A percentile compares a stretch with the other conserved stretches of the same genome.
Conservation (phyloP, 2,329 filamentous ascomycete genomes). For the Thielaviopsis populi region DNA sequence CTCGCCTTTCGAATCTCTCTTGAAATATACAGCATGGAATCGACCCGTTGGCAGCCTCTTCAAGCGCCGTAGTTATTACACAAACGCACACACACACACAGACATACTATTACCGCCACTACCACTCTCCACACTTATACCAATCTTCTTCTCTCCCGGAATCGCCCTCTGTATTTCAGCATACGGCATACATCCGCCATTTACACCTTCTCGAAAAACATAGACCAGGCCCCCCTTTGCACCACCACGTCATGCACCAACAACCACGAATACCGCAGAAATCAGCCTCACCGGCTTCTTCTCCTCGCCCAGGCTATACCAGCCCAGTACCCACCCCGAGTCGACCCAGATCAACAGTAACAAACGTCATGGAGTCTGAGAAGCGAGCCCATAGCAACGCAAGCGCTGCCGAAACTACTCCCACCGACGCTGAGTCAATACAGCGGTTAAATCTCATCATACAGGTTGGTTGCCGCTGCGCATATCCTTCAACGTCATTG, state of each 20-base stretch:
- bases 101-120: neutral
- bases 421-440: constrained; percentile 39
- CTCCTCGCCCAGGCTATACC: neutral
- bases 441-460: constrained; percentile 86
- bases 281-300: constrained; percentile 52
- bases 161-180: neutral
- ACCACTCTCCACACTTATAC: neutral
- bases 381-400: constrained; percentile 11
- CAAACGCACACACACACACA: neutral
- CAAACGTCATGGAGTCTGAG: neutral
- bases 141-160: neutral
- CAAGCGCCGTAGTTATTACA: constrained; percentile 7
- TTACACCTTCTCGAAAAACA: neutral
- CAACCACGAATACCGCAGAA: constrained; percentile 63
- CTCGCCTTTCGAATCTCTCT: constrained; percentile 11
- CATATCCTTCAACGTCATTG: neutral
- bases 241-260: constrained; percentile 59
- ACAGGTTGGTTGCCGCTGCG: constrained; percentile 41
- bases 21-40: constrained; percentile 16
- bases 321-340: constrained; percentile 6
- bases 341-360: constrained; percentile 8
- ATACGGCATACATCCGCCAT: neutral
- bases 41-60: constrained; percentile 7
- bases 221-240: neutral
- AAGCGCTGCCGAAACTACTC: constrained; percentile 46